Evolutionary conservation across 768 basidiomycete genomes (phyloP), one percentile per base, ranked within the genome.

Genomic region (Piloderma croceum): DNA sequence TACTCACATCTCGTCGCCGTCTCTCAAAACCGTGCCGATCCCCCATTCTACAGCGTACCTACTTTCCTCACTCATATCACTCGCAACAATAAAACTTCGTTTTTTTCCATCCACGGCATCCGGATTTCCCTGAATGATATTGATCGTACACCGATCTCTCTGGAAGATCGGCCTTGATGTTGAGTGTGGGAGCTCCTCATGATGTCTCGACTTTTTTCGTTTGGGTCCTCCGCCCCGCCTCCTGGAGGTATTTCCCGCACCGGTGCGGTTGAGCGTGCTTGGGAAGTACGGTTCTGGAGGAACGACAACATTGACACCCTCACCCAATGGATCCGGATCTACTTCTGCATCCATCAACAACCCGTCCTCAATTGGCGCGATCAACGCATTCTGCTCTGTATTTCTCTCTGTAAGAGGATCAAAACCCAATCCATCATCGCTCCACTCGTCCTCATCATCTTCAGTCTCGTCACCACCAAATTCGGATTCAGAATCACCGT

Each of bases 21-120:
- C 92, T 46, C 92, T 68, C 45, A 96, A 66, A 3, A 97, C 94
- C 0, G 94, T 97, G 3, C 93, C 94, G 40, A 98, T 93, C 7
- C 88, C 90, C 96, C 94, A 99, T 60, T 98, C 93, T 5, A 98
- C 79, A 1, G 96, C 96, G 60, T 93, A 99, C 24, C 84, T 72
- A 61, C 81, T 84, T 65, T 99, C 94, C 49, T 96, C 90, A 45
- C 87, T 90, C 52, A 98, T 59, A 73, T 99, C 96, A 55, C 91
- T 96, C 5, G 92, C 87, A 17, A 98, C 83, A 9, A 96, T 70
- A 61, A 97, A 99, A 47, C 76, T 71, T 56, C 76, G 76, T 6
- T 78, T 69, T 15, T 61, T 68, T 32, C 68, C 68, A 32, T 74
- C 65, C 42, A 76, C 76, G 0, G 65, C 67, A 0, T 59, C 75